Evolutionary conservation across 805 yeast species (phyloP).

Genomic region (Wickerhamiella azymoides): DNA sequence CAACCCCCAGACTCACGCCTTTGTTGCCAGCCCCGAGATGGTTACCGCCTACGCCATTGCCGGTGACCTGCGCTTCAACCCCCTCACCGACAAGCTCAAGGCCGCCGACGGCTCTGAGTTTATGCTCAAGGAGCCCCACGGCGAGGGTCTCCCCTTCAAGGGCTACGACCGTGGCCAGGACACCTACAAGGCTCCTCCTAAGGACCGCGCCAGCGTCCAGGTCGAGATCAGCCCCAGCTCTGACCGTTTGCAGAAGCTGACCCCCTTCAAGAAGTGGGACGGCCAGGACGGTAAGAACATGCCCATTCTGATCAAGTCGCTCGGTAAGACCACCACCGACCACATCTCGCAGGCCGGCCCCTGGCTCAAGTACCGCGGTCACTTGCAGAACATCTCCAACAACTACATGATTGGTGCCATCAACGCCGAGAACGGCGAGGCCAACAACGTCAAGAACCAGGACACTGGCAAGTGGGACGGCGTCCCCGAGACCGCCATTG

Average conservation of each 20-base stretch:
- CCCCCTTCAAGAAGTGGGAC: slow-evolving; percentile 92
- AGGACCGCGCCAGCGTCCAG: slow-evolving; percentile 56
- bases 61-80: slow-evolving; percentile 94
- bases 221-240: slow-evolving; percentile 79
- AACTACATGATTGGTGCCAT: slow-evolving; percentile 99
- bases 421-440: slow-evolving; percentile 91
- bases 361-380: slow-evolving; percentile 99
- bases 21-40: slow-evolving; percentile 93
- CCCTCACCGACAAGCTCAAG: slow-evolving; percentile 76
- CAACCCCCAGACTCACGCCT: slow-evolving; percentile 94
- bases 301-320: slow-evolving; percentile 91
- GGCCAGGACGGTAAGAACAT: slow-evolving; percentile 81
- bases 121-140: slow-evolving; percentile 73
- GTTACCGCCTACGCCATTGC: slow-evolving; percentile 91
- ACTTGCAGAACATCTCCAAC: slow-evolving; percentile 94
- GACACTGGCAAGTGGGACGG: slow-evolving; percentile 85
- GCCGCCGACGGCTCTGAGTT: slow-evolving; percentile 84
- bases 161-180: slow-evolving; percentile 91
- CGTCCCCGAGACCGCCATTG: slow-evolving; percentile 94
- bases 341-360: slow-evolving; percentile 99
- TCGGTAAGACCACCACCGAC: slow-evolving; percentile 98
- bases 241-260: slow-evolving; percentile 89
- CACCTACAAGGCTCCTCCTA: slow-evolving; percentile 96
- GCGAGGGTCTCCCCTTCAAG: slow-evolving; percentile 75
- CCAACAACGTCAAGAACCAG: slow-evolving; percentile 78